Evolutionary conservation across 768 basidiomycete species (phyloP).

Genomic region (Collybia sp.): DNA sequence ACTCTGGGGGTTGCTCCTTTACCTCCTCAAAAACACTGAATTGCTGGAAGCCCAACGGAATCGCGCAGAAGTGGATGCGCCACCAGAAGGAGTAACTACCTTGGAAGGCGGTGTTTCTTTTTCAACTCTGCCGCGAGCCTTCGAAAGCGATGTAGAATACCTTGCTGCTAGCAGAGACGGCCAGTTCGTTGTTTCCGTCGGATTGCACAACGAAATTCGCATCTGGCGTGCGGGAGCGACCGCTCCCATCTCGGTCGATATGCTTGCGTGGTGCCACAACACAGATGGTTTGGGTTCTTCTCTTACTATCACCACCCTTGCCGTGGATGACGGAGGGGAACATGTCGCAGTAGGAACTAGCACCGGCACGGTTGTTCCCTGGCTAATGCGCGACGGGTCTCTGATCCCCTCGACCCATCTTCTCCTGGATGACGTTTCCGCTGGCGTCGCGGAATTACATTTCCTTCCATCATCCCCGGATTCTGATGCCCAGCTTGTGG

Average conservation of each 20-base stretch:
- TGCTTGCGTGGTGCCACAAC: constrained; percentile 35
- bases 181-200: constrained; percentile 62
- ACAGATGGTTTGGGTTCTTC: constrained; percentile 43
- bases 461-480: constrained; percentile 27
- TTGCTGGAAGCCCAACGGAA: constrained; percentile 82
- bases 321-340: constrained; percentile 55
- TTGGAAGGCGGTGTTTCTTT: constrained; percentile 49
- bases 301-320: constrained; percentile 54
- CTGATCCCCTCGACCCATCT: constrained; percentile 36
- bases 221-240: constrained; percentile 59
- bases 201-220: constrained; percentile 72
- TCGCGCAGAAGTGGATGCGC: constrained; percentile 40
- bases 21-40: constrained; percentile 88
- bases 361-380: constrained; percentile 60
- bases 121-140: constrained; percentile 73
- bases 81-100: constrained; percentile 22
- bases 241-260: constrained; percentile 19
- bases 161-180: constrained; percentile 69
- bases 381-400: constrained; percentile 42
- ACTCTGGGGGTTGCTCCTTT: constrained; percentile 75
- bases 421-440: constrained; percentile 33
- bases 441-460: constrained; percentile 48
- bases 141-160: constrained; percentile 79
- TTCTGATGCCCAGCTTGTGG: constrained; percentile 30
- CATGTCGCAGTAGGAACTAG: constrained; percentile 72